Evolutionary conservation across 2,329 filamentous ascomycete species (phyloP).

Genomic region (Rachicladosporium sp.): DNA sequence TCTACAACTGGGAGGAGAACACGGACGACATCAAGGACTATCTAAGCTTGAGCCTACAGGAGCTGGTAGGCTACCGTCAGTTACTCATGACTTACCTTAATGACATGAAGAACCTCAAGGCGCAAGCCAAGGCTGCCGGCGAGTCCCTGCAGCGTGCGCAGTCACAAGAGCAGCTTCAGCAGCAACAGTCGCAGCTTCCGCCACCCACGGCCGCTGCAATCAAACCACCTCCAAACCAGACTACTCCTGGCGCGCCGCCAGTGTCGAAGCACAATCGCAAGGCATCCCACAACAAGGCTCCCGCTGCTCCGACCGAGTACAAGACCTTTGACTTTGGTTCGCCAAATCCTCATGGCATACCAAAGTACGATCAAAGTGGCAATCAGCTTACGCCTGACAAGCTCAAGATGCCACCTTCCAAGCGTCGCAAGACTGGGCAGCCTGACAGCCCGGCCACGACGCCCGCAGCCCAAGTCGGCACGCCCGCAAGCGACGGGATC

Average conservation of each 20-base stretch:
- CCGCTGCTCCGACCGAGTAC: slow-evolving; percentile 23
- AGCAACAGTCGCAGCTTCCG: slow-evolving; percentile 6
- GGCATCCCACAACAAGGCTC: slow-evolving; percentile 16
- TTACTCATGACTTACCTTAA: slow-evolving; percentile 13
- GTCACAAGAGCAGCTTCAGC: slow-evolving; percentile 6
- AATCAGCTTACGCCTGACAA: slow-evolving; percentile 43
- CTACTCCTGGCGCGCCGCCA: slow-evolving; percentile 8
- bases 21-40: slow-evolving; percentile 17
- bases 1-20: slow-evolving; percentile 16
- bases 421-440: slow-evolving; percentile 40
- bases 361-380: slow-evolving; percentile 39
- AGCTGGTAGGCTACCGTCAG: slow-evolving; percentile 12
- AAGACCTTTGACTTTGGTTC: slow-evolving; percentile 21
- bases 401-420: slow-evolving; percentile 45
- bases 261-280: slow-evolving; percentile 11
- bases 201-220: not conserved
- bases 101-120: slow-evolving; percentile 12
- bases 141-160: slow-evolving; percentile 8
- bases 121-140: slow-evolving; percentile 10
- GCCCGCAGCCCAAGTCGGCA: slow-evolving; percentile 20
- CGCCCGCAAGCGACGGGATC: slow-evolving; percentile 30
- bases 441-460: slow-evolving; percentile 29
- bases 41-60: slow-evolving; percentile 15
- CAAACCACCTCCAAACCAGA: slow-evolving; percentile 1
- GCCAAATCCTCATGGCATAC: slow-evolving; percentile 40